A percentile compares a stretch with the other conserved stretches of the same genome.
phyloP scores from a whole-genome alignment of 2,329 filamentous ascomycete genomes.

The Dendrostoma leiphaemia region DNA sequence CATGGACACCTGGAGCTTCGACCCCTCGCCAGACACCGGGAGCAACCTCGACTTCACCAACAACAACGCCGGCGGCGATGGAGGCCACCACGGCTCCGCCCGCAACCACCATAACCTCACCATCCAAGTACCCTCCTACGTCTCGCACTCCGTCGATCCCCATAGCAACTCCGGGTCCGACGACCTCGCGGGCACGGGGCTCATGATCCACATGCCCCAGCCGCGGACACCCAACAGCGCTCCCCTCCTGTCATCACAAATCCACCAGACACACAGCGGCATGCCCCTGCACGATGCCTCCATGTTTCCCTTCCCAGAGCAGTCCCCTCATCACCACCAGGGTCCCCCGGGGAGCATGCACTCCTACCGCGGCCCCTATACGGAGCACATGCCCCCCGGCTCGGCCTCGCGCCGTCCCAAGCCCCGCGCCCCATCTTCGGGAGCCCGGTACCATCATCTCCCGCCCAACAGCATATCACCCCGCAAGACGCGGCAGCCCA shows the following conservation, averaged over 20 bases:
- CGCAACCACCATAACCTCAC: constrained; percentile 18
- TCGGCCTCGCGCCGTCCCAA: constrained; percentile 36
- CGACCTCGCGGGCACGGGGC: constrained; percentile 34
- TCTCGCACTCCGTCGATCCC: constrained; percentile 2
- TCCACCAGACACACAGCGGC: constrained; percentile 30
- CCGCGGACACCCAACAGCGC: constrained; percentile 36
- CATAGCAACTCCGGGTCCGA: constrained; percentile 8
- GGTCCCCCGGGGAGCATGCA: constrained; percentile 17
- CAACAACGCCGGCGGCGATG: not conserved
- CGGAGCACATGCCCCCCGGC: constrained; percentile 16
- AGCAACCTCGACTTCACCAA: constrained; percentile 9
- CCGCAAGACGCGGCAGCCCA: constrained; percentile 38
- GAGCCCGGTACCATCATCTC: constrained; percentile 43
- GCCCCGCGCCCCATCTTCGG: constrained; percentile 53
- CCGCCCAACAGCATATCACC: constrained; percentile 33
- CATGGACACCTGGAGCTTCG: constrained; percentile 18
- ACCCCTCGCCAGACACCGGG: constrained; percentile 12
- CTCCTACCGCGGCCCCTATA: constrained; percentile 7
- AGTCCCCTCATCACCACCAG: constrained; percentile 5
- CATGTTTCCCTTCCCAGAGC: constrained; percentile 14
- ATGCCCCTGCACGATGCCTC: constrained; percentile 14
- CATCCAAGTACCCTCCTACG: constrained; percentile 18
- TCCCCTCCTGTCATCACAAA: constrained; percentile 32
- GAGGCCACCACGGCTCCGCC: not conserved
- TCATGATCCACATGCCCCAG: constrained; percentile 56